Evolutionary conservation across 2,329 filamentous ascomycete species (phyloP), one percentile per base, ranked within the genome.

Genomic region (Alternaria longipes): DNA sequence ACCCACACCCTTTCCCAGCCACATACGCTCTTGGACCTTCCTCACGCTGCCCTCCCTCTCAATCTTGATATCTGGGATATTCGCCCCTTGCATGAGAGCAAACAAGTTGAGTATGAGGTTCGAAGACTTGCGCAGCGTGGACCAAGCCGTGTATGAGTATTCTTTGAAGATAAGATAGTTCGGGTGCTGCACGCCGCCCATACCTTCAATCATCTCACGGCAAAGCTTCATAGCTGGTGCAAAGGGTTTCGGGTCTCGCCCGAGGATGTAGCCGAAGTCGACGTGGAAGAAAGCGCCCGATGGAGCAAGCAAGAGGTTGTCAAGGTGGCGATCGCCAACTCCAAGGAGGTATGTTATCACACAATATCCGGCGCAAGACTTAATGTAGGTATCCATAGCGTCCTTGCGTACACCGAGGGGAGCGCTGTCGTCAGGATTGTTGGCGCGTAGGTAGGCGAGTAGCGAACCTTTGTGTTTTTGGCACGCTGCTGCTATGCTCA

Each of bases 311-410:
- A 99, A 88, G 1, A 99, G 87, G 73, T 99, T 99, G 78, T 99
- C 95, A 3, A 98, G 86, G 80, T 99, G 95, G 2, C 95, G 90
- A 77, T 99, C 95, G 20, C 95, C 95, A 3, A 99, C 95, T 32
- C 95, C 96, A 12, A 99, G 87, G 16, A 99, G 91, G 78, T 99
- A 99, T 0, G 96, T 99, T 69, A 99, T 97, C 14, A 99, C 95
- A 78, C 95, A 98, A 81, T 99, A 99, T 34, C 95, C 95, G 0
- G 95, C 95, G 74, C 95, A 97, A 0, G 93, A 97, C 75, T 94
- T 94, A 74, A 98, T 89, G 76, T 97, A 99, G 1, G 91, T 97
- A 69, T 99, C 95, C 81, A 99, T 90, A 0, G 92, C 90, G 74
- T 97, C 94, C 76, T 94, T 94, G 28, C 94, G 91, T 28, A 99